Evolutionary conservation across 108 stramenopile species (phyloP).

Genomic region (Pelagomonas calceolata): DNA sequence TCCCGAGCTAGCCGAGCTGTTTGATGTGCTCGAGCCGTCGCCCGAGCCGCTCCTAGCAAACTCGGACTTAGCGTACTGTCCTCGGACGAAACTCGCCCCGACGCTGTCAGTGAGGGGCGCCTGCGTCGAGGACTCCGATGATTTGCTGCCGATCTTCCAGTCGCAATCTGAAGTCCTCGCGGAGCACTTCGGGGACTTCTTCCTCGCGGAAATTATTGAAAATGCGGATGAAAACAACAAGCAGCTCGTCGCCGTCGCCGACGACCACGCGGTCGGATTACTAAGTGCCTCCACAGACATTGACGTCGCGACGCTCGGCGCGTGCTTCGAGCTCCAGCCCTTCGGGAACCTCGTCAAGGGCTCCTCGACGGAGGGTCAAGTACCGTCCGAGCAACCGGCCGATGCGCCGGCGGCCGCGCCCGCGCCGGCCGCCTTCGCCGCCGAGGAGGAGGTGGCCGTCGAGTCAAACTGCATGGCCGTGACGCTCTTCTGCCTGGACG

Average conservation of each 20-base stretch:
- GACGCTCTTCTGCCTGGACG: conserved; percentile 21
- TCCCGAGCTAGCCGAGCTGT: conserved; percentile 12
- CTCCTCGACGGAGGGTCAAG: neutral
- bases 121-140: conserved; percentile 53
- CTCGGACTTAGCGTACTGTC: conserved; percentile 16
- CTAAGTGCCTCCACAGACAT: conserved; percentile 31
- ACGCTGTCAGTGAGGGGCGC: conserved; percentile 33
- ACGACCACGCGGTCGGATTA: conserved; percentile 29
- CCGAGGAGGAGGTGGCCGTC: neutral
- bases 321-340: conserved; percentile 35
- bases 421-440: neutral
- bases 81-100: conserved; percentile 29
- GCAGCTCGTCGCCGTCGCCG: conserved; percentile 8
- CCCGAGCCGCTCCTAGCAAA: neutral
- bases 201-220: conserved; percentile 52
- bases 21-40: neutral
- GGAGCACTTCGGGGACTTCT: conserved; percentile 41
- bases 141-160: conserved; percentile 47
- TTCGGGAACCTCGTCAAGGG: conserved; percentile 36
- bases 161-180: conserved; percentile 32
- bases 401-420: neutral
- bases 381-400: neutral
- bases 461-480: conserved; percentile 25
- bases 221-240: conserved; percentile 36
- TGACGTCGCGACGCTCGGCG: conserved; percentile 30